Evolutionary conservation across 202 grass and related monocot species (phyloP).

Genomic region (Alloteropsis angusta): DNA sequence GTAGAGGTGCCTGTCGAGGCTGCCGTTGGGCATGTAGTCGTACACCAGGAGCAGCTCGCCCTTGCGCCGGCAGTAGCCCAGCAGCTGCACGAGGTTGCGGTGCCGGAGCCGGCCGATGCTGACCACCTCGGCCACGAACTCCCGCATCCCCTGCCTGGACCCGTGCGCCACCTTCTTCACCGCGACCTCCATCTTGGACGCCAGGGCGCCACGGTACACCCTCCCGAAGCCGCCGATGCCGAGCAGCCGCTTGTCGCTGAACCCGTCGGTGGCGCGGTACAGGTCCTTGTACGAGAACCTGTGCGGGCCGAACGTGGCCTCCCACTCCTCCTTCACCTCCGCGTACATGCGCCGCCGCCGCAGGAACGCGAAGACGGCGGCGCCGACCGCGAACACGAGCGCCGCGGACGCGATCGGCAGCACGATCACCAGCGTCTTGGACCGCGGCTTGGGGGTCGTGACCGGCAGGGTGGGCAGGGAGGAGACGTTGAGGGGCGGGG

Average conservation of each 20-base stretch:
- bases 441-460: constrained; percentile 32
- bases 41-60: constrained; percentile 53
- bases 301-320: constrained; percentile 38
- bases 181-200: constrained; percentile 40
- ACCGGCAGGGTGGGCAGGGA: constrained; percentile 33
- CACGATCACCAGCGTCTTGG: constrained; percentile 32
- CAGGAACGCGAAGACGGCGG: constrained; percentile 10
- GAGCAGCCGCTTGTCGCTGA: constrained; percentile 62
- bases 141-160: constrained; percentile 49
- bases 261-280: constrained; percentile 65
- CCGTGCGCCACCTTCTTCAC: constrained; percentile 61
- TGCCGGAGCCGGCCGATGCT: constrained; percentile 55
- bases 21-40: constrained; percentile 57
- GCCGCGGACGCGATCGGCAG: constrained; percentile 33
- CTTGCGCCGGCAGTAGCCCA: constrained; percentile 53
- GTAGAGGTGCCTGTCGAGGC: constrained; percentile 46
- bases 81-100: constrained; percentile 47
- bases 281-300: constrained; percentile 78
- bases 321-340: constrained; percentile 53
- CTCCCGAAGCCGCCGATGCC: constrained; percentile 87
- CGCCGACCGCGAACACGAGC: constrained; percentile 31
- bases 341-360: constrained; percentile 40
- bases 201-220: constrained; percentile 62
- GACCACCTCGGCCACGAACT: constrained; percentile 50
- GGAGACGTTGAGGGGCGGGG: constrained; percentile 38